Evolutionary conservation across 2,329 filamentous ascomycete genomes (phyloP).

Genomic region (Aurifilum marmelostoma): DNA sequence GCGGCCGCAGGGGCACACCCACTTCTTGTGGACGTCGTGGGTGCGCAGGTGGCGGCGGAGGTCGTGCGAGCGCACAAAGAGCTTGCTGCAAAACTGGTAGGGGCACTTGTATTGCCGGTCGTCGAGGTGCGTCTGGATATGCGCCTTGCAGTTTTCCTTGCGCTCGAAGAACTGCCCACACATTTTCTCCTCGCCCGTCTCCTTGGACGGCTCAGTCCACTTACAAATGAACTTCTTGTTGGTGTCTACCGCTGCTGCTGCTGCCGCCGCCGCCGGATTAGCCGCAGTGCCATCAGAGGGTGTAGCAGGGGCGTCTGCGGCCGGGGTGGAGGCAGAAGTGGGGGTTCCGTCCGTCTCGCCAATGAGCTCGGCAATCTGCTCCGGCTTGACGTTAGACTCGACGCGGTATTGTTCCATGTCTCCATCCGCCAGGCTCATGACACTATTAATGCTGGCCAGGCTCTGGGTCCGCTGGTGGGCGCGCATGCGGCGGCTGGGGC

Average conservation of each 20-base stretch:
- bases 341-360: constrained; percentile 24
- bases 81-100: constrained; percentile 75
- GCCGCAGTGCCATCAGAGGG: constrained; percentile 5
- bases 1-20: constrained; percentile 91
- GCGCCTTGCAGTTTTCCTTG: constrained; percentile 98
- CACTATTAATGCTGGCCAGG: constrained; percentile 27
- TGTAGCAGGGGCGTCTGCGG: not conserved
- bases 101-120: constrained; percentile 95
- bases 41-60: constrained; percentile 97
- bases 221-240: constrained; percentile 30
- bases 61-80: constrained; percentile 96
- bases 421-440: constrained; percentile 28
- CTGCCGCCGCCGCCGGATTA: not conserved
- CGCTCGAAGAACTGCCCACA: constrained; percentile 93
- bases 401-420: constrained; percentile 30
- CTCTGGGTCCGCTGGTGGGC: constrained; percentile 29
- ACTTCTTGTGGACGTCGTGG: constrained; percentile 93
- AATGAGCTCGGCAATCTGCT: constrained; percentile 28
- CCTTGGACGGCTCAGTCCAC: constrained; percentile 25
- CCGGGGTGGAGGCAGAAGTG: not conserved
- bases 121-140: constrained; percentile 96
- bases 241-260: constrained; percentile 10
- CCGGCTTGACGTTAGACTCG: constrained; percentile 28
- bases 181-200: constrained; percentile 47
- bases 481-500: constrained; percentile 27